Evolutionary conservation across 73 alveolate genomes (phyloP).

Genomic region (Tetrahymena borealis): DNA sequence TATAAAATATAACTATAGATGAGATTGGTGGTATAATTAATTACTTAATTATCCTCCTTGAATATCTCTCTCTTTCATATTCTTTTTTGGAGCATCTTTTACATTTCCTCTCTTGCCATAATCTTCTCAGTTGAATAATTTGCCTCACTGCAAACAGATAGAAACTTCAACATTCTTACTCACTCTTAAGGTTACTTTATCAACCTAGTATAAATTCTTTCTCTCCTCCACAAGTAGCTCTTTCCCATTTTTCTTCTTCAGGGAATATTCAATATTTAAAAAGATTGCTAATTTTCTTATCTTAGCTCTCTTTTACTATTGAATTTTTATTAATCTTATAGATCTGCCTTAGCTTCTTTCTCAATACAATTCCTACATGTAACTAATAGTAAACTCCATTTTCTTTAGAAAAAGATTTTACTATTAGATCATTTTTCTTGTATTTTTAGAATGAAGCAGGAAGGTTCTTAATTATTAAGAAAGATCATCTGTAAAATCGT

Average conservation of each 20-base stretch:
- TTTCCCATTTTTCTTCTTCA: not conserved
- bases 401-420: not conserved
- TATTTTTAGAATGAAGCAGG: not conserved
- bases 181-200: no score
- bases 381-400: not conserved
- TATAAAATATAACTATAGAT: not conserved
- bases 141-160: not conserved
- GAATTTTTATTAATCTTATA: no score
- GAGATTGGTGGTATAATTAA: not conserved
- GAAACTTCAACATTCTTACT: no score
- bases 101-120: not conserved
- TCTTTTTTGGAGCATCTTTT: not conserved
- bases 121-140: not conserved
- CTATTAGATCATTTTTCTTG: not conserved
- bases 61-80: not conserved
- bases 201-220: no score
- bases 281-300: no score
- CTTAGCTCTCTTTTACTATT: no score
- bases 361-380: not conserved
- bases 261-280: not conserved
- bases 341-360: not conserved
- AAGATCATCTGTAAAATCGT: no score
- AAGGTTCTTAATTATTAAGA: no score
- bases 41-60: not conserved
- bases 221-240: not conserved